phyloP scores from a whole-genome alignment of 352 stramenopile genomes.

The Phytophthora hybrid region DNA sequence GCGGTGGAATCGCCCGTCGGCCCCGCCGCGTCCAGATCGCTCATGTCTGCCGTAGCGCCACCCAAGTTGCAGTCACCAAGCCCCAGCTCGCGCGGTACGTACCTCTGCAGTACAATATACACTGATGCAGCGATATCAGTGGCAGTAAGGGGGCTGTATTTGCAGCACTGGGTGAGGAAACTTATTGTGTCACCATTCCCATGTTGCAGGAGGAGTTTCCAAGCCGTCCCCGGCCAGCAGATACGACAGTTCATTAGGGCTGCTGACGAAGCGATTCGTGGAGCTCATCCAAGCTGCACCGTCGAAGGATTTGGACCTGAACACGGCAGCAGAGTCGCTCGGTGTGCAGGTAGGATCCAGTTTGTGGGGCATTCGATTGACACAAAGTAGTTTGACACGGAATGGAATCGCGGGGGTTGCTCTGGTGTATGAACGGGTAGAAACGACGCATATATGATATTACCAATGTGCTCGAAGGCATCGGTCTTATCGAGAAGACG shows the following conservation, averaged over 20 bases:
- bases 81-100: constrained; percentile 49
- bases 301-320: constrained; percentile 95
- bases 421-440: constrained; percentile 32
- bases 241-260: constrained; percentile 96
- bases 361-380: background rate
- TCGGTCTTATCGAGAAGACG: constrained; percentile 97
- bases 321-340: constrained; percentile 89
- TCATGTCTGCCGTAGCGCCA: constrained; percentile 31
- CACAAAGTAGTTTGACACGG: background rate
- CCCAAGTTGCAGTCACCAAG: constrained; percentile 62
- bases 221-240: constrained; percentile 84
- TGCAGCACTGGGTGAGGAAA: background rate
- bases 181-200: background rate
- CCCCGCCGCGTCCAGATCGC: constrained; percentile 24
- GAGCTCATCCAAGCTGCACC: constrained; percentile 92
- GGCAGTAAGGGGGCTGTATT: background rate
- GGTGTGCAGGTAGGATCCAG: constrained; percentile 69
- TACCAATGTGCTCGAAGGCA: constrained; percentile 98
- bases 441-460: constrained; percentile 99
- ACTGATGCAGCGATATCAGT: background rate
- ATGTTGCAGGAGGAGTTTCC: constrained; percentile 23
- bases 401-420: background rate
- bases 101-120: background rate
- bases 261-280: constrained; percentile 98
- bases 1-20: constrained; percentile 29